Percentiles rank a stretch among this genome's conserved stretches.
phyloP scores from a whole-genome alignment of 2,329 filamentous ascomycete genomes.

The Penicillium verrucosum region DNA sequence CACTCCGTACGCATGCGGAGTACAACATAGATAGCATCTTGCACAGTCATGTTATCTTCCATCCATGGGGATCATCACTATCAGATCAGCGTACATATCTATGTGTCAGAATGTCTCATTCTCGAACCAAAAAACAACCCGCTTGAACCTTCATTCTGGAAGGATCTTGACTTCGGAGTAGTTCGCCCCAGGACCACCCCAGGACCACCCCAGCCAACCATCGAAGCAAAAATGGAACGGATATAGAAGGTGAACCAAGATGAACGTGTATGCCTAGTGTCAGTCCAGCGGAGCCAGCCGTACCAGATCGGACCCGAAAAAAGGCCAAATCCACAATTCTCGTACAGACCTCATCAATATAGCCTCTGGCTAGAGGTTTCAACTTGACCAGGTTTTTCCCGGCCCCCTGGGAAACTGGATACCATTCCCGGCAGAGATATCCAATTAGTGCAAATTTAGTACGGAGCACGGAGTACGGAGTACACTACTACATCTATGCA shows the following conservation, averaged over 20 bases:
- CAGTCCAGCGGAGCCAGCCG: not conserved
- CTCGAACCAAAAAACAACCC: not conserved
- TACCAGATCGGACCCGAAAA: not conserved
- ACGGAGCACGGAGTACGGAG: not conserved
- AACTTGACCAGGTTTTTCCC: slow-evolving; percentile 3
- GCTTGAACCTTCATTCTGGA: too few relatives aligned
- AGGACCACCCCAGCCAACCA: too few relatives aligned
- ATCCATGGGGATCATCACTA: not conserved
- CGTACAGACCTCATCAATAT: not conserved
- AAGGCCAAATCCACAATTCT: not conserved
- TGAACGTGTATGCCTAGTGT: not conserved
- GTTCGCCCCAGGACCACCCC: not conserved
- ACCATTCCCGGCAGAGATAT: not conserved
- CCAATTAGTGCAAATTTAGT: not conserved
- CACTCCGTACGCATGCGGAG: not conserved
- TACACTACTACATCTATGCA: too few relatives aligned
- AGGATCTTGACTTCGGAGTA: not conserved
- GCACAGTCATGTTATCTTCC: not conserved
- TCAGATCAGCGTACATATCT: not conserved
- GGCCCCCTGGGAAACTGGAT: not conserved
- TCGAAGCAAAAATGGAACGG: not conserved
- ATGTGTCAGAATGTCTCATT: slow-evolving; percentile 6
- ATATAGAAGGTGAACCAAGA: not conserved
- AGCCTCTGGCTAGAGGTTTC: slow-evolving; percentile 18
- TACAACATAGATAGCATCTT: not conserved